These are phyloP conservation scores for Zygosaccharomyces bisporus DNA, from an alignment of 805 yeast genomes.

Conservation along the genomic window DNA sequence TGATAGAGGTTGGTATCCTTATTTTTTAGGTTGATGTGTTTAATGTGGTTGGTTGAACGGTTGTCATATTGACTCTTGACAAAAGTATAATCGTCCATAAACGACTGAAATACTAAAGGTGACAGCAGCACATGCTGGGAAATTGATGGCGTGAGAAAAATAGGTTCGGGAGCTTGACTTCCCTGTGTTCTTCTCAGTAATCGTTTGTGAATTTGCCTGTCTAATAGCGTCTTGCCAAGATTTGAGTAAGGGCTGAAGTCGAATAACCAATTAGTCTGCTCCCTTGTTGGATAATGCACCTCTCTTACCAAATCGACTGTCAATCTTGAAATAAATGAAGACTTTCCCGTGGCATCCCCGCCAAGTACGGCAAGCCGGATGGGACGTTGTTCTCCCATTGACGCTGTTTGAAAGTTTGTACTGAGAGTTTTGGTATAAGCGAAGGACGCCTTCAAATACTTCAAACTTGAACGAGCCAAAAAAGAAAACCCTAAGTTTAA, in stretches of 20 bases:
- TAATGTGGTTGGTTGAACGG: conserved; percentile 19
- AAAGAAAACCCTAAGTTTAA: background rate
- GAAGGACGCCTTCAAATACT: background rate
- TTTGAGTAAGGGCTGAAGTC: conserved; percentile 46
- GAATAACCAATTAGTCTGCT: conserved; percentile 55
- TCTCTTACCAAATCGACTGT: conserved; percentile 51
- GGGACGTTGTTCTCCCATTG: conserved; percentile 37
- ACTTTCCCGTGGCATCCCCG: conserved; percentile 56
- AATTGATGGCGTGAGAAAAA: conserved; percentile 32
- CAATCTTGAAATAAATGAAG: conserved; percentile 51
- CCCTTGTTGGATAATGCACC: conserved; percentile 71
- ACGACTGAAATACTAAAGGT: conserved; percentile 39
- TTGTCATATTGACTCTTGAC: conserved; percentile 17
- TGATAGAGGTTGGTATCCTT: conserved; percentile 14
- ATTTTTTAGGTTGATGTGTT: conserved; percentile 12
- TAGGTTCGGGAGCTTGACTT: conserved; percentile 27
- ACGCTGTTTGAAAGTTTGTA: background rate
- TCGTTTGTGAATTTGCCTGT: conserved; percentile 44
- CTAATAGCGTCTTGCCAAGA: conserved; percentile 43
- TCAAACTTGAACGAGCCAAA: background rate
- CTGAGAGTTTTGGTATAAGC: background rate
- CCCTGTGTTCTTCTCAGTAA: conserved; percentile 37
- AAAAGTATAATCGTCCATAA: conserved; percentile 24
- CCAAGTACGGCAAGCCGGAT: conserved; percentile 60
- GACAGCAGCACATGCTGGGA: conserved; percentile 35